Base-by-base conservation (phyloP, 2,329 filamentous ascomycete genomes). In the Colletotrichum godetiae region DNA sequence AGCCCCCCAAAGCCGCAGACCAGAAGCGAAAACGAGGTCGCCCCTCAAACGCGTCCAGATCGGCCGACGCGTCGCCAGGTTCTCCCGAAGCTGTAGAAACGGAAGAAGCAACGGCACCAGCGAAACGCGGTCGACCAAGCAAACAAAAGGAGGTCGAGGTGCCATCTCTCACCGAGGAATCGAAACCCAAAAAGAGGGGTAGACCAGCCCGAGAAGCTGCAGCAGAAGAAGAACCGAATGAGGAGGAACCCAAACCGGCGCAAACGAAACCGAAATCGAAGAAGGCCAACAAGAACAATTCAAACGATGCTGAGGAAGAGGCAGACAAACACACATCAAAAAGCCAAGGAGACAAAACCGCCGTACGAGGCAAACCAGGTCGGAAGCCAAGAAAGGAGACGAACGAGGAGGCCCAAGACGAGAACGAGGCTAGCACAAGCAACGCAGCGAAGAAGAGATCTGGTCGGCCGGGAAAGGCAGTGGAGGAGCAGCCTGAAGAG, bases 21-120 rank as follows among this genome's bases (percentile, higher is more conserved):
- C 80, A 80, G 66, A 84, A 84, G 76, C 85, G 85, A 75, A 86
- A 86, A 77, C 85, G 85, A 78, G 83, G 83, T 67, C 81, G 82
- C 53, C 83, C 82, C 13, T 77, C 82, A 37, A 83, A 83, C 84
- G 84, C 84, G 83, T 82, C 82, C 68, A 82, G 79, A 74, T 72
- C 79, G 31, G 70, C 67, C 37, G 67, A 68, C 74, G 68, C 55
- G 61, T 73, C 73, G 75, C 72, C 80, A 78, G 78, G 78, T 78
- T 78, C 60, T 76, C 76, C 56, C 55, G 74, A 61, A 58, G 67
- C 75, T 53, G 42, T 46, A 52, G 76, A 78, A 49, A 67, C 75
- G 29, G 61, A 67, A 52, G 77, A 7, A 75, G 77, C 1, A 77
- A 66, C 58, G 79, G 80, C 46, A 42, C 76, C 49, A 67, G 58